Conservation (phyloP, 2,329 filamentous ascomycete species). For the Fusarium begoniae region DNA sequence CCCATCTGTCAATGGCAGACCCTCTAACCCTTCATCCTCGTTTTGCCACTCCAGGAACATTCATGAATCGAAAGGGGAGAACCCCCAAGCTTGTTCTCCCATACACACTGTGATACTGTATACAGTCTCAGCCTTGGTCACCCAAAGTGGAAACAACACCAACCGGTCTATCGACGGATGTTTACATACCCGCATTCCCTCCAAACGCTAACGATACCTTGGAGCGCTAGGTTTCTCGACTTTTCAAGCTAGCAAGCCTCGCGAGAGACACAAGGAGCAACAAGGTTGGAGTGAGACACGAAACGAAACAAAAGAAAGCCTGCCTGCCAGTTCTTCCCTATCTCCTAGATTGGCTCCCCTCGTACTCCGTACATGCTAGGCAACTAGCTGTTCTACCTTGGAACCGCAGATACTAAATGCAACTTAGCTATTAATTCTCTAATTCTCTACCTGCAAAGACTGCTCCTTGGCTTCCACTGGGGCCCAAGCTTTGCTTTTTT, state of each 20-base stretch:
- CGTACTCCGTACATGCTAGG: neutral
- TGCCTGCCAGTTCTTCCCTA: neutral
- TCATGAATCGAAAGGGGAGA: neutral
- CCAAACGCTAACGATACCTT: slow-evolving; percentile 8
- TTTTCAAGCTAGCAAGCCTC: slow-evolving; percentile 31
- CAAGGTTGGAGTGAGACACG: slow-evolving; percentile 26
- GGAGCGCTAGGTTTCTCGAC: neutral
- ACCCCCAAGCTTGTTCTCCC: neutral
- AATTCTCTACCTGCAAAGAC: neutral
- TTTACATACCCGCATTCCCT: slow-evolving; percentile 26
- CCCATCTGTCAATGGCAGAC: neutral
- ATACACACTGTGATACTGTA: slow-evolving; percentile 19
- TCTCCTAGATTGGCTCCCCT: neutral
- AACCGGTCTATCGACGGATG: slow-evolving; percentile 13
- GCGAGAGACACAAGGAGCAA: slow-evolving; percentile 5
- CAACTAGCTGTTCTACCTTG: neutral
- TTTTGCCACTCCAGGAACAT: slow-evolving; percentile 15
- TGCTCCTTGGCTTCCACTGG: neutral
- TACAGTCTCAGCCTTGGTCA: slow-evolving; percentile 12
- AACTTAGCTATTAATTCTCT: neutral
- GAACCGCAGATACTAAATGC: neutral
- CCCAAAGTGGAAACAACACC: slow-evolving; percentile 5
- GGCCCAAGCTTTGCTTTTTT: slow-evolving; percentile 1
- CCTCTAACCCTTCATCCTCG: neutral
- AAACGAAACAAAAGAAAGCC: slow-evolving; percentile 26